A percentile compares a stretch with the other conserved stretches of the same genome.
Evolutionary conservation across 169 alveolate species (phyloP).

Genomic region (Babesia divergens): DNA sequence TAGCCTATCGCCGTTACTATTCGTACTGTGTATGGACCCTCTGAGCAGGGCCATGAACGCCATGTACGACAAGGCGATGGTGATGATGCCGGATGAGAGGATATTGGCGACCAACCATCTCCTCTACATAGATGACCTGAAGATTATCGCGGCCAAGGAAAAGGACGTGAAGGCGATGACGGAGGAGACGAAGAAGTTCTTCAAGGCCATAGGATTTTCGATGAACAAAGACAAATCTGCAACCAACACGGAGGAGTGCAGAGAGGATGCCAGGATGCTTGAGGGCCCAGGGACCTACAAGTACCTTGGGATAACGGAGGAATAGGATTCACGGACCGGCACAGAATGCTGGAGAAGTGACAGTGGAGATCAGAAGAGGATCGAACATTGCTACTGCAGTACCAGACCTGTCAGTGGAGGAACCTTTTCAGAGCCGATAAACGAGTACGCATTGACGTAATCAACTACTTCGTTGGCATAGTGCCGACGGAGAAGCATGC

Average conservation of each 20-base stretch:
- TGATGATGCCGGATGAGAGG: not conserved
- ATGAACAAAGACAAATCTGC: not conserved
- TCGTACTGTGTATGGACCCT: not conserved
- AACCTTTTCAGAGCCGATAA: too few relatives aligned
- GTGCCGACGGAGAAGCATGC: not conserved
- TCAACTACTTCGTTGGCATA: not conserved
- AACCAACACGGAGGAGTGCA: not conserved
- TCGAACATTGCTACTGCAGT: too few relatives aligned
- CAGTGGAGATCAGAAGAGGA: too few relatives aligned
- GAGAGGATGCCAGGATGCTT: not conserved
- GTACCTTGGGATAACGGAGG: not conserved
- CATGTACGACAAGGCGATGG: not conserved
- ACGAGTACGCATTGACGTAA: not conserved
- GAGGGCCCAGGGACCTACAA: not conserved
- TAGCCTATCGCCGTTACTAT: slow-evolving; percentile 4
- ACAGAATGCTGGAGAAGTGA: not conserved
- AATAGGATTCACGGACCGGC: not conserved
- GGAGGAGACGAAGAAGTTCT: not conserved
- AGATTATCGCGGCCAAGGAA: not conserved
- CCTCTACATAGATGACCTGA: slow-evolving; percentile 1
- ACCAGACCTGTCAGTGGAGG: too few relatives aligned
- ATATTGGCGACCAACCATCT: not conserved
- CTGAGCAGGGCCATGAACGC: not conserved
- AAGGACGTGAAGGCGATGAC: not conserved
- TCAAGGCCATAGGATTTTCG: not conserved